A percentile compares a stretch with the other conserved stretches of the same genome.
Conservation (phyloP, 129 eudicot species). For the Flaveria ramosissima region DNA sequence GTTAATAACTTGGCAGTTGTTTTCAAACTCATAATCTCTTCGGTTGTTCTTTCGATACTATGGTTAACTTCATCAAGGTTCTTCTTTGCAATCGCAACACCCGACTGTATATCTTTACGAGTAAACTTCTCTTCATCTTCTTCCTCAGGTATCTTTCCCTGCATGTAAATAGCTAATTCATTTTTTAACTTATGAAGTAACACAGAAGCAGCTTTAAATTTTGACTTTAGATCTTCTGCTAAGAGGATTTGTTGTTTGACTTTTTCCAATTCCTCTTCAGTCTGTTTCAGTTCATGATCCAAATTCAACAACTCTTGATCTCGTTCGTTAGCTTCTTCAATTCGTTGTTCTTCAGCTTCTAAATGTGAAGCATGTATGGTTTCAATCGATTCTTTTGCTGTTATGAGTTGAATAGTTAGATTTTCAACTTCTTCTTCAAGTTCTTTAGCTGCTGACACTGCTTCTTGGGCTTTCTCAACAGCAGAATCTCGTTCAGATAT, state of each 20-base stretch:
- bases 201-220: slow-evolving; percentile 61
- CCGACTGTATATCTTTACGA: slow-evolving; percentile 50
- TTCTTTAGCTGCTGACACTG: slow-evolving; percentile 60
- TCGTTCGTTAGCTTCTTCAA: slow-evolving; percentile 56
- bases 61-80: slow-evolving; percentile 72
- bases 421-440: slow-evolving; percentile 75
- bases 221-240: slow-evolving; percentile 58
- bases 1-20: slow-evolving; percentile 62
- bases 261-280: slow-evolving; percentile 69
- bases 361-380: slow-evolving; percentile 79
- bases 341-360: slow-evolving; percentile 83
- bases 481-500: slow-evolving; percentile 61
- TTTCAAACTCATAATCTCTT: slow-evolving; percentile 65
- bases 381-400: slow-evolving; percentile 78
- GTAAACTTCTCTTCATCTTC: slow-evolving; percentile 39
- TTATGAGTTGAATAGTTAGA: slow-evolving; percentile 75
- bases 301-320: slow-evolving; percentile 61
- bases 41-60: slow-evolving; percentile 54
- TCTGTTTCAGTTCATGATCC: slow-evolving; percentile 63
- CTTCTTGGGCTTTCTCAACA: slow-evolving; percentile 60
- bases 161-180: slow-evolving; percentile 84
- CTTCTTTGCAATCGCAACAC: slow-evolving; percentile 51
- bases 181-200: slow-evolving; percentile 60
- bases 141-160: slow-evolving; percentile 50
- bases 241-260: slow-evolving; percentile 45